These are phyloP conservation scores for Candida pseudofarinosa DNA, from an alignment of 805 yeast genomes.

Conservation along the genomic window DNA sequence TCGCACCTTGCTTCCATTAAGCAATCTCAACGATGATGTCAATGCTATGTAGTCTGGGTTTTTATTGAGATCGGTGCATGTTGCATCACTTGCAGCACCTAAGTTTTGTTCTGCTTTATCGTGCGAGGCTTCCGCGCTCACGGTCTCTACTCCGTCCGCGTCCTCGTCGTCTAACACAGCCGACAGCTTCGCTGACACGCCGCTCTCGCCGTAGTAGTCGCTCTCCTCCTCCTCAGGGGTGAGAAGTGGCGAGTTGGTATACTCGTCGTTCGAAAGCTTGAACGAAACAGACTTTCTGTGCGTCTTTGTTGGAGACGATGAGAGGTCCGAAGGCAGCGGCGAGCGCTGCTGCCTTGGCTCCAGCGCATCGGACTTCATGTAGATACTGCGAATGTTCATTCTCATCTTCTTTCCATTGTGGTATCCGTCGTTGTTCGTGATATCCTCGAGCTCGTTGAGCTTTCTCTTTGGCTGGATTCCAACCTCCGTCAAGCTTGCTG, in stretches of 20 bases:
- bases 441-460: conserved; percentile 32
- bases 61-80: conserved; percentile 12
- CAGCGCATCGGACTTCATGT: conserved; percentile 8
- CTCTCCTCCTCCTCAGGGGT: conserved; percentile 42
- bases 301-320: conserved; percentile 14
- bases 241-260: conserved; percentile 32
- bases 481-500: conserved; percentile 29
- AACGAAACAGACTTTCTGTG: conserved; percentile 25
- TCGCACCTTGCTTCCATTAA: conserved; percentile 16
- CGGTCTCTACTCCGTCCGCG: neutral
- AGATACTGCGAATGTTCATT: conserved; percentile 10
- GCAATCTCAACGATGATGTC: conserved; percentile 27
- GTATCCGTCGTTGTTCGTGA: conserved; percentile 25
- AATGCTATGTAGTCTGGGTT: conserved; percentile 38
- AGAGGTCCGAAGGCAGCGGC: conserved; percentile 20
- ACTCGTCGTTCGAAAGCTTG: conserved; percentile 22
- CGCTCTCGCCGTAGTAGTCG: conserved; percentile 18
- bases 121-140: neutral
- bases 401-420: conserved; percentile 22
- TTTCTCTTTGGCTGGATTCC: conserved; percentile 25
- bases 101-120: neutral
- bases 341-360: conserved; percentile 15
- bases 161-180: neutral
- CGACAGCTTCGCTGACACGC: conserved; percentile 1
- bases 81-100: conserved; percentile 2